These are phyloP conservation scores for Stephanodiscus triporus DNA, from an alignment of 108 stramenopile genomes.

Conservation along the genomic window DNA sequence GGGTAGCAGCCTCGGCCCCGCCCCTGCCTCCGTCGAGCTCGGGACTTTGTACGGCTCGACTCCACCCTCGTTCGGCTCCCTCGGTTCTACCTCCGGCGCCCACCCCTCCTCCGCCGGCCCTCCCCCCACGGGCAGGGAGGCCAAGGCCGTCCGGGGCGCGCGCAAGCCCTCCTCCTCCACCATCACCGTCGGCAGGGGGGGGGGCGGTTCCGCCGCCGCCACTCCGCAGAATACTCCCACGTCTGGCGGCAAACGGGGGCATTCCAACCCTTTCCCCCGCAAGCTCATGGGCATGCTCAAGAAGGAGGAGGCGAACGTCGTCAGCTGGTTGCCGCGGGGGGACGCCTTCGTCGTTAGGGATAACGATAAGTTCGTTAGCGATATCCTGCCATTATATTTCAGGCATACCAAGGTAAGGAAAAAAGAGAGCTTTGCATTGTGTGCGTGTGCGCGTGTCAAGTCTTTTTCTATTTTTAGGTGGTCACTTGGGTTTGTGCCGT, in stretches of 20 bases:
- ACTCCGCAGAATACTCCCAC: constrained; percentile 28
- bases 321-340: constrained; percentile 85
- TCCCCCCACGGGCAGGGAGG: neutral
- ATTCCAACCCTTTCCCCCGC: constrained; percentile 89
- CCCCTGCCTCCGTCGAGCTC: too few species aligned
- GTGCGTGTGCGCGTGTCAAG: neutral
- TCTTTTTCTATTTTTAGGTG: neutral
- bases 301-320: constrained; percentile 79
- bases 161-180: constrained; percentile 16
- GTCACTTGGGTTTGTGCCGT: neutral
- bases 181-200: constrained; percentile 38
- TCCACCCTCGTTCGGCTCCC: neutral
- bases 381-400: constrained; percentile 86
- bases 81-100: neutral
- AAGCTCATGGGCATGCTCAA: constrained; percentile 91
- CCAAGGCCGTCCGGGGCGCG: constrained; percentile 6
- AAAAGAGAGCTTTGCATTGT: neutral
- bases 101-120: too few species aligned
- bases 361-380: constrained; percentile 74
- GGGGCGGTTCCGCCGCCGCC: constrained; percentile 44
- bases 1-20: constrained; percentile 1
- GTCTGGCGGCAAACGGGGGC: constrained; percentile 35
- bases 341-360: constrained; percentile 90
- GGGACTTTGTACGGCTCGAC: too few species aligned
- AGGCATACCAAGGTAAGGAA: constrained; percentile 83